phyloP scores from a whole-genome alignment of 176 grass and related monocot genomes.

The Ensete ventricosum region DNA sequence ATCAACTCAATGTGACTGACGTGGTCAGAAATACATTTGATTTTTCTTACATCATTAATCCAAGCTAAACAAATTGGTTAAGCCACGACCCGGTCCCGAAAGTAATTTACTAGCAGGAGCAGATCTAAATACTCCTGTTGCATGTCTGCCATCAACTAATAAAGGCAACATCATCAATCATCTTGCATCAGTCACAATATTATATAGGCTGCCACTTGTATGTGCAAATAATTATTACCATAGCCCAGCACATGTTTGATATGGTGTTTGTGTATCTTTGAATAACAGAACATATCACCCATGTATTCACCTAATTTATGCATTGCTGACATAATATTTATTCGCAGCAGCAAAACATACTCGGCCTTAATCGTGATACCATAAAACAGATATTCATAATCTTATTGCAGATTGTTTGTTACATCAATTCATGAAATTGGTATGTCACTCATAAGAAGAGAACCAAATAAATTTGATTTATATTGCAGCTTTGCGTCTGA shows the following conservation, averaged over 20 bases:
- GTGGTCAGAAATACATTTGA: background rate
- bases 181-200: too few relatives aligned
- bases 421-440: background rate
- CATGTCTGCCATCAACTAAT: too few relatives aligned
- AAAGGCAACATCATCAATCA: too few relatives aligned
- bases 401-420: background rate
- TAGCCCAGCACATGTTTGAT: too few relatives aligned
- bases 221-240: too few relatives aligned
- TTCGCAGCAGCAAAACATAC: background rate
- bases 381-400: background rate
- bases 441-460: background rate
- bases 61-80: background rate
- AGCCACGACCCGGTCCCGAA: background rate
- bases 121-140: too few relatives aligned
- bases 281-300: too few relatives aligned
- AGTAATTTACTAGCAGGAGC: background rate
- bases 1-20: background rate
- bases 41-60: background rate
- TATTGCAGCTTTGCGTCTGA: background rate
- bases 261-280: too few relatives aligned
- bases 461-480: background rate
- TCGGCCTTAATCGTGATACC: background rate
- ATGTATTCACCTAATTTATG: too few relatives aligned
- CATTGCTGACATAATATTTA: background rate
- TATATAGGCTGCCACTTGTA: too few relatives aligned